Base-by-base conservation (phyloP, 2,329 filamentous ascomycete species). In the Alternaria brassicicola region DNA sequence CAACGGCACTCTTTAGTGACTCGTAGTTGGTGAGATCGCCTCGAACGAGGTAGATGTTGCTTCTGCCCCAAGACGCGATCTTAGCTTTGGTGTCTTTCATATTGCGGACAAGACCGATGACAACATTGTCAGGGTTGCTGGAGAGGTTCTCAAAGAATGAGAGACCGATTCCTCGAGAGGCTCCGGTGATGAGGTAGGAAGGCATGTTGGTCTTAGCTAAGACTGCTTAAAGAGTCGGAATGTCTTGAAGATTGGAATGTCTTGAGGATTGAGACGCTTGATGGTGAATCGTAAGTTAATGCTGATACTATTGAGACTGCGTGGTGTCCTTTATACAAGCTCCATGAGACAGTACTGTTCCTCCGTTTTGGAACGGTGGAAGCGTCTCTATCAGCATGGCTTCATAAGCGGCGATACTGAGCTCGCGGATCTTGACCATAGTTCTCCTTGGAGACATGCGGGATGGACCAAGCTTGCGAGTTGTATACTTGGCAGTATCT, bases 41-140 rank as follows among this genome's bases (percentile, higher is more conserved):
- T 45, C 73, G 63, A 55, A 82, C 51, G 50, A 80, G 55, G 62
- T 79, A 76, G 39, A 80, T 63, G 49, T 80, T 80, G 10, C 68
- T 17, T 17, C 56, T 55, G 13, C 48, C 62, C 33, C 13, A 54
- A 23, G 51, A 21, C 6, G 35, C 49, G 13, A 57, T 50, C 28
- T 59, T 63, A 26, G 52, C 35, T 17, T 64, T 54, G 0, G 57
- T 59, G 2, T 49, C 59, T 0, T 38, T n/a, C 13, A 45, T 53
- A 28, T 63, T 61, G 48, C 77, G 76, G n/a, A 75, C 76, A 7
- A 76, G 60, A 13, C 69, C 77, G 36, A 78, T 65, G 39, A 78
- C 69, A 3, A 55, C 68, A 59, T 77, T 78, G 19, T 51, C 45
- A 9, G 70, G 43, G 21, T 70, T 55, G 12, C 59, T 49, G 19